Evolutionary conservation across 2,329 filamentous ascomycete species (phyloP).

Genomic region (Cordyceps tenuipes): DNA sequence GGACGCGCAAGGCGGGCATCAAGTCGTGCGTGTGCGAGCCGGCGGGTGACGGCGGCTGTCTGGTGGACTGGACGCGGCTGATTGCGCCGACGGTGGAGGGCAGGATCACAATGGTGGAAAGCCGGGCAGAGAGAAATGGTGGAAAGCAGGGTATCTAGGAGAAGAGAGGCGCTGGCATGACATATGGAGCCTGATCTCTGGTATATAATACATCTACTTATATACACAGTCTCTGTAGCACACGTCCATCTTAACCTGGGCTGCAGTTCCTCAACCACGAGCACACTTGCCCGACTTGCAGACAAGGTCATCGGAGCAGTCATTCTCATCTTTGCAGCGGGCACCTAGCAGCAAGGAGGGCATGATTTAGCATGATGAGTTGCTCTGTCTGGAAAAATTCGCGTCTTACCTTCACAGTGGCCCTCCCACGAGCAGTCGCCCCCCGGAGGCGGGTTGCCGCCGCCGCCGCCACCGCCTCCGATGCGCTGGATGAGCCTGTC

Average conservation of each 20-base stretch:
- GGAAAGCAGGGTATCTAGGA: neutral
- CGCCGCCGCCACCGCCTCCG: slow-evolving; percentile 13
- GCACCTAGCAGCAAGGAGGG: slow-evolving; percentile 14
- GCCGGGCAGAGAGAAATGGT: slow-evolving; percentile 9
- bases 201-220: neutral
- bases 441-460: slow-evolving; percentile 1
- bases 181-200: neutral
- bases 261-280: neutral
- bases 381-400: too few relatives aligned
- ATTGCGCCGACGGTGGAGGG: slow-evolving; percentile 74
- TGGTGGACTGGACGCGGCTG: slow-evolving; percentile 69
- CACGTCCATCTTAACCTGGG: slow-evolving; percentile 6
- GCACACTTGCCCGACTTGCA: slow-evolving; percentile 18
- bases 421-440: slow-evolving; percentile 16
- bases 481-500: slow-evolving; percentile 39
- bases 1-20: slow-evolving; percentile 62
- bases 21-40: slow-evolving; percentile 43
- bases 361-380: neutral
- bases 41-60: slow-evolving; percentile 46
- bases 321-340: slow-evolving; percentile 17
- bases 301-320: slow-evolving; percentile 19
- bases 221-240: neutral
- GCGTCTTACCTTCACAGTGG: slow-evolving; percentile 12
- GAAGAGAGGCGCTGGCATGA: neutral
- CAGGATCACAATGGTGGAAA: slow-evolving; percentile 49